Evolutionary conservation across 495 filamentous ascomycete genomes (phyloP).

Genomic region (Penicillium angulare): DNA sequence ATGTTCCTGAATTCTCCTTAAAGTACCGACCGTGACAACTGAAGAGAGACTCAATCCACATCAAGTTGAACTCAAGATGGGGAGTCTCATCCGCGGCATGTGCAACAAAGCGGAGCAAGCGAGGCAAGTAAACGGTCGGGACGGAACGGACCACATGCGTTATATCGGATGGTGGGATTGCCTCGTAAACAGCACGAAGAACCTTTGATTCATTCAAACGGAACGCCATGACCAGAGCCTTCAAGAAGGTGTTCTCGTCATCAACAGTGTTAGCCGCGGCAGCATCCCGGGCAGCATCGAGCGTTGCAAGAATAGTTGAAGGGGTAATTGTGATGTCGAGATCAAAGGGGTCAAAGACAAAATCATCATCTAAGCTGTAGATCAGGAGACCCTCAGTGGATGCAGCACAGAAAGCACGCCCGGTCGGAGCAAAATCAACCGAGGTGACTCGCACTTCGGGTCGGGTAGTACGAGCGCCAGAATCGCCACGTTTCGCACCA

Average conservation of each 20-base stretch:
- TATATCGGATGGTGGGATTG: slow-evolving; percentile 73
- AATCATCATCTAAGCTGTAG: slow-evolving; percentile 78
- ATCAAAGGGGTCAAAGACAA: slow-evolving; percentile 91
- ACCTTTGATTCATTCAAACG: slow-evolving; percentile 79
- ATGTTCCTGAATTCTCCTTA: slow-evolving; percentile 70
- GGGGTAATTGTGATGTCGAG: slow-evolving; percentile 91
- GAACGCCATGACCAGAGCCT: slow-evolving; percentile 95
- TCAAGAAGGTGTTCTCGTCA: slow-evolving; percentile 74
- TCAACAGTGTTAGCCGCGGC: slow-evolving; percentile 27
- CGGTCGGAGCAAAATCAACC: slow-evolving; percentile 84
- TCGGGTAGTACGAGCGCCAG: slow-evolving; percentile 66
- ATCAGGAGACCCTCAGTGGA: slow-evolving; percentile 92
- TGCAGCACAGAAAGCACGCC: slow-evolving; percentile 88
- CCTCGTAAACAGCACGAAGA: slow-evolving; percentile 80
- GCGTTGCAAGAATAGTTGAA: slow-evolving; percentile 68
- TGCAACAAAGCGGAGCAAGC: slow-evolving; percentile 81
- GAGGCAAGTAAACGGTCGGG: slow-evolving; percentile 81
- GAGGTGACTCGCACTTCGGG: slow-evolving; percentile 85
- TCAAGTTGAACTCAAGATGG: slow-evolving; percentile 87
- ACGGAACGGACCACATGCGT: slow-evolving; percentile 73
- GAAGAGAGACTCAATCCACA: slow-evolving; percentile 88
- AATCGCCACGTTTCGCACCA: slow-evolving; percentile 82
- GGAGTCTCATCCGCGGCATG: slow-evolving; percentile 84
- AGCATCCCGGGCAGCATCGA: slow-evolving; percentile 50
- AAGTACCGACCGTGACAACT: slow-evolving; percentile 79